Conservation (phyloP, 495 filamentous ascomycete species). For the Aspergillus asperescens region DNA sequence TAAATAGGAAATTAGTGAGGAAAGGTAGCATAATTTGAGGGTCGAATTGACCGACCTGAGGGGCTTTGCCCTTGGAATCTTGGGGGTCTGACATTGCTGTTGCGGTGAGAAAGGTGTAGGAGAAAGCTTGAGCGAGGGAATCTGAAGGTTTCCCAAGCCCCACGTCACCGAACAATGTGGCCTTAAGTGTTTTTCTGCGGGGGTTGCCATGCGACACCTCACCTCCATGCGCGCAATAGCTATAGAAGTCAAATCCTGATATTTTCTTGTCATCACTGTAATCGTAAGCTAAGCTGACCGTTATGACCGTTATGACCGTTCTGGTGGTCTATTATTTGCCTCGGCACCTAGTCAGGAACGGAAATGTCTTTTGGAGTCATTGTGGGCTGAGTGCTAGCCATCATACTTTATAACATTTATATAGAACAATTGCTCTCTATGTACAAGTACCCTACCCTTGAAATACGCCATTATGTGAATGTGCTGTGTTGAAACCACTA, state of each 20-base stretch:
- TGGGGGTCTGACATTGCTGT: constrained; percentile 36
- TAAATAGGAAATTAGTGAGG: constrained; percentile 15
- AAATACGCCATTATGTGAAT: background rate
- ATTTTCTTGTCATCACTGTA: background rate
- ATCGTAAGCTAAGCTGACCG: background rate
- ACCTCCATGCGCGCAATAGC: background rate
- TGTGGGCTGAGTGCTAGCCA: background rate
- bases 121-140: constrained; percentile 14
- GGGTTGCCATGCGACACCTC: background rate
- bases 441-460: background rate
- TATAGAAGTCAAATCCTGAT: background rate
- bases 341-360: constrained; percentile 2
- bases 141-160: constrained; percentile 27
- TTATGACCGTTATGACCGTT: background rate
- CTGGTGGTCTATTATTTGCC: background rate
- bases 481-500: constrained; percentile 1
- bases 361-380: background rate
- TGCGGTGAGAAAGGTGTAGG: constrained; percentile 14
- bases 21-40: background rate
- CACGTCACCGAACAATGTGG: constrained; percentile 25
- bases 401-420: background rate
- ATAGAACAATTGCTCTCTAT: background rate
- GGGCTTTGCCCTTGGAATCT: constrained; percentile 39
- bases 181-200: constrained; percentile 8
- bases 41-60: constrained; percentile 19